A percentile compares a stretch with the other conserved stretches of the same genome.
Conservation (phyloP, 2,329 filamentous ascomycete species). For the Paraphaeosphaeria minitans region DNA sequence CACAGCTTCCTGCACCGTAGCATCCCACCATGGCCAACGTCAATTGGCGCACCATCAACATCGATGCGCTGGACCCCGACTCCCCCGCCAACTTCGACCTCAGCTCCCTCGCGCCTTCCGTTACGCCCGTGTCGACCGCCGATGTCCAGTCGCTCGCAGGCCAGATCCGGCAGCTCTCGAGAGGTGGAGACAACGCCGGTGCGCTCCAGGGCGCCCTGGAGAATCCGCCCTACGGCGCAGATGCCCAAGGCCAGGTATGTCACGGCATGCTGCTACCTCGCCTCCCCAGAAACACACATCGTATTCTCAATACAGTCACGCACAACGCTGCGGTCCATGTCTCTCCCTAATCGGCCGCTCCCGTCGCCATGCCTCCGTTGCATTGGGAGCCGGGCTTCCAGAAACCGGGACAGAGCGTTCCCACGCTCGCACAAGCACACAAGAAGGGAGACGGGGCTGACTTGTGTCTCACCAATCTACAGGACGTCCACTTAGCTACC, state of each 20-base stretch:
- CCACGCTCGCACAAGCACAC: slow-evolving; percentile 26
- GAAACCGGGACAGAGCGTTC: slow-evolving; percentile 23
- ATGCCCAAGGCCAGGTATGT: slow-evolving; percentile 59
- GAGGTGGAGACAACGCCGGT: slow-evolving; percentile 85
- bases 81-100: slow-evolving; percentile 91
- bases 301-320: slow-evolving; percentile 13
- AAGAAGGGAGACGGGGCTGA: slow-evolving; percentile 33
- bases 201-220: slow-evolving; percentile 84
- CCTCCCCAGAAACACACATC: slow-evolving; percentile 8
- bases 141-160: slow-evolving; percentile 78
- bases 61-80: slow-evolving; percentile 89
- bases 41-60: slow-evolving; percentile 88
- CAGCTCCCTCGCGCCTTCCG: slow-evolving; percentile 77
- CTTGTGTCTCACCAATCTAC: slow-evolving; percentile 29
- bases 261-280: slow-evolving; percentile 23
- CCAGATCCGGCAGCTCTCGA: slow-evolving; percentile 85
- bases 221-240: slow-evolving; percentile 73
- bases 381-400: slow-evolving; percentile 30
- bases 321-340: slow-evolving; percentile 26
- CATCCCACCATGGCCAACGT: slow-evolving; percentile 51
- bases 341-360: slow-evolving; percentile 24
- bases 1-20: slow-evolving; percentile 13
- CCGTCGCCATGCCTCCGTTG: slow-evolving; percentile 20
- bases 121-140: slow-evolving; percentile 73
- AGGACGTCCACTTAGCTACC: slow-evolving; percentile 86